Conservation (phyloP, 352 stramenopile genomes). For the Blastocystis sp. region DNA sequence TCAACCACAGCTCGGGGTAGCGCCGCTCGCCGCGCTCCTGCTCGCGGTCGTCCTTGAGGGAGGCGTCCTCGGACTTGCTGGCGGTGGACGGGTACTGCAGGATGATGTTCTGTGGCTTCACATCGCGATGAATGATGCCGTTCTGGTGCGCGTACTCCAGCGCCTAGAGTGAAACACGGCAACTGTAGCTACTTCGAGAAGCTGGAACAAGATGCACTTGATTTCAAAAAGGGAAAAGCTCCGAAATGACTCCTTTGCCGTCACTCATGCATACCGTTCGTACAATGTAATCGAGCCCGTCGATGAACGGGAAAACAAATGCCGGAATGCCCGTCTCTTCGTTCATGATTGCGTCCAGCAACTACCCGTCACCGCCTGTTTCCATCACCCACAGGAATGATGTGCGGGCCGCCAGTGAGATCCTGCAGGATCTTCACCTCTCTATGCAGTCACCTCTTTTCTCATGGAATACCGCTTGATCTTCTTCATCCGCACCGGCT, state of each 20-base stretch:
- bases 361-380: conserved; percentile 75
- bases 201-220: conserved; percentile 49
- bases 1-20: conserved; percentile 90
- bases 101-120: conserved; percentile 97
- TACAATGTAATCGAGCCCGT: conserved; percentile 99
- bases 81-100: conserved; percentile 24
- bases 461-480: conserved; percentile 85
- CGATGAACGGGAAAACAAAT: conserved; percentile 96
- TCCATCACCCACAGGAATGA: conserved; percentile 77
- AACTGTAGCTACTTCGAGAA: conserved; percentile 34
- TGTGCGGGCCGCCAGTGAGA: conserved; percentile 94
- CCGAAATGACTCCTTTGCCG: conserved; percentile 23
- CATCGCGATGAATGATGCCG: conserved; percentile 98
- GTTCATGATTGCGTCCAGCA: conserved; percentile 95
- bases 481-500: conserved; percentile 99
- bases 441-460: conserved; percentile 41
- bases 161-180: conserved; percentile 80
- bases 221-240: conserved; percentile 50
- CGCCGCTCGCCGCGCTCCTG: conserved; percentile 68
- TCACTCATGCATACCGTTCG: conserved; percentile 75
- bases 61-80: not conserved
- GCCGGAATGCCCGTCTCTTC: conserved; percentile 95
- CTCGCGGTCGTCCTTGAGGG: conserved; percentile 94
- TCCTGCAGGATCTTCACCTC: conserved; percentile 99
- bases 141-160: conserved; percentile 99